Evolutionary conservation across 805 yeast genomes (phyloP).

Genomic region (Kodamaea sagamina): DNA sequence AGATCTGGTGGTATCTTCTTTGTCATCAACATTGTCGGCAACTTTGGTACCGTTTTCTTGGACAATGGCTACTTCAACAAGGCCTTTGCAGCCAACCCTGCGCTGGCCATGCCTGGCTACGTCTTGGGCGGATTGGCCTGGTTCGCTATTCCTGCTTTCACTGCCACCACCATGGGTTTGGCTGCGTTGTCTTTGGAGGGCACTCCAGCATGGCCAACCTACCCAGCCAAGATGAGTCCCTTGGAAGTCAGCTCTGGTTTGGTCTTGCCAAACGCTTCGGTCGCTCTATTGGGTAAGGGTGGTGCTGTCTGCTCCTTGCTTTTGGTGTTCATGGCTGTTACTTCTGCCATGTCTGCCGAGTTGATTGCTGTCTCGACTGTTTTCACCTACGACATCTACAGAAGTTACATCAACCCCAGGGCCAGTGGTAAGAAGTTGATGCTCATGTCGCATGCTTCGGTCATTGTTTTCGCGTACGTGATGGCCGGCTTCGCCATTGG

Average conservation of each 20-base stretch:
- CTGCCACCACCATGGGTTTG: slow-evolving; percentile 85
- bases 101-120: slow-evolving; percentile 84
- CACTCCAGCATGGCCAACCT: slow-evolving; percentile 75
- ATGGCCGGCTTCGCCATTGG: slow-evolving; percentile 88
- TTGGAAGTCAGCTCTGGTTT: slow-evolving; percentile 81
- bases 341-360: slow-evolving; percentile 91
- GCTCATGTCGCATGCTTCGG: slow-evolving; percentile 64
- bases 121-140: slow-evolving; percentile 86
- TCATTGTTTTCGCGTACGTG: slow-evolving; percentile 53
- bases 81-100: slow-evolving; percentile 84
- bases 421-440: slow-evolving; percentile 78
- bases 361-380: slow-evolving; percentile 85
- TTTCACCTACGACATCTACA: slow-evolving; percentile 82
- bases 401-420: slow-evolving; percentile 73
- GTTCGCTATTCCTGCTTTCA: slow-evolving; percentile 86
- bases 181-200: slow-evolving; percentile 74
- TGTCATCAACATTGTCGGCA: slow-evolving; percentile 83
- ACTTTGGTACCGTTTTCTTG: slow-evolving; percentile 84
- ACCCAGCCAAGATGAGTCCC: slow-evolving; percentile 63
- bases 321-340: slow-evolving; percentile 87
- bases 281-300: slow-evolving; percentile 79
- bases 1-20: slow-evolving; percentile 85
- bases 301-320: slow-evolving; percentile 85
- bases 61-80: slow-evolving; percentile 90
- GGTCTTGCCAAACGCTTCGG: slow-evolving; percentile 76